These are phyloP conservation scores for Artemisia argyi DNA, from an alignment of 129 eudicot genomes.

Conservation along the genomic window DNA sequence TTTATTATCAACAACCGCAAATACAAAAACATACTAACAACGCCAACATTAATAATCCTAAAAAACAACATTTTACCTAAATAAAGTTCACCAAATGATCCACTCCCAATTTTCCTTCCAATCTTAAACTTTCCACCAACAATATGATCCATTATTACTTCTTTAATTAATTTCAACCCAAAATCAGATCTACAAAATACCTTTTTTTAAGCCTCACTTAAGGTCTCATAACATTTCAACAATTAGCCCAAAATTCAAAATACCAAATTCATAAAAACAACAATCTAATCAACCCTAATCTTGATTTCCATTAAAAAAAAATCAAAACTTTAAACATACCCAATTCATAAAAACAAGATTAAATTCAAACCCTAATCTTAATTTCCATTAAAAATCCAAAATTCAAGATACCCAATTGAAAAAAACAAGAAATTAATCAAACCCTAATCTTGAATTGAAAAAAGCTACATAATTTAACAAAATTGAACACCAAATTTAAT, in stretches of 20 bases:
- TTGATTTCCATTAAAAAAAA: slow-evolving; percentile 13
- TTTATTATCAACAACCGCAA: slow-evolving; percentile 19
- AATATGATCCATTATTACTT: slow-evolving; percentile 71
- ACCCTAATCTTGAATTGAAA: slow-evolving; percentile 21
- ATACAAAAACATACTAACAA: background rate
- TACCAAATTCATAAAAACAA: slow-evolving; percentile 19
- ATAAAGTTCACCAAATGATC: slow-evolving; percentile 98
- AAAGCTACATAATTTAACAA: slow-evolving; percentile 26
- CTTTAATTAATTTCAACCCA: slow-evolving; percentile 23
- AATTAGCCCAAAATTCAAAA: slow-evolving; percentile 14
- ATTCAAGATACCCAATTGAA: slow-evolving; percentile 11
- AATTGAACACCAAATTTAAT: slow-evolving; percentile 16
- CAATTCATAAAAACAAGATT: slow-evolving; percentile 10
- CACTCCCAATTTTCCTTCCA: slow-evolving; percentile 99
- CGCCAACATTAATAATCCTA: background rate
- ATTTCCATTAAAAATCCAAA: slow-evolving; percentile 24
- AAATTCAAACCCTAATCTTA: slow-evolving; percentile 1
- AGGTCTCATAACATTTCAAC: slow-evolving; percentile 26
- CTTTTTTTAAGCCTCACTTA: background rate
- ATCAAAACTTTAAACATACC: slow-evolving; percentile 23
- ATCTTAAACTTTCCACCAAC: slow-evolving; percentile 97
- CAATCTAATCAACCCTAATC: background rate
- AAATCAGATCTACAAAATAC: slow-evolving; percentile 34
- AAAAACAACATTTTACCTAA: slow-evolving; percentile 53
- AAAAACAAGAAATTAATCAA: background rate